Conservation (phyloP, 495 filamentous ascomycete species). For the Penicillium canescens region DNA sequence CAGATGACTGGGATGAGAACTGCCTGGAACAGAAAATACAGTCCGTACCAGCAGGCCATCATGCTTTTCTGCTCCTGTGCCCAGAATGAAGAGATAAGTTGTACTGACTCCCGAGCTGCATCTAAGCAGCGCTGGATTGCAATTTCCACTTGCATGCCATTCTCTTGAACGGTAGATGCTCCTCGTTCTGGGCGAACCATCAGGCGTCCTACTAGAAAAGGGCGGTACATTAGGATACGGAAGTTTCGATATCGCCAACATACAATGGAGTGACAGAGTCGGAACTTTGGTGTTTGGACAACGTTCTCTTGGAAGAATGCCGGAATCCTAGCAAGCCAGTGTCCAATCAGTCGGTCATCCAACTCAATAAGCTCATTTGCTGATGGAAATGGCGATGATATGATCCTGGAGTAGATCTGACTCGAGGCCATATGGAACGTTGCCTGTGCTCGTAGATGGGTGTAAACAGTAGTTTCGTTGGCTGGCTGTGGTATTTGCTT, state of each 20-base stretch:
- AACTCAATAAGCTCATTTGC: constrained; percentile 14
- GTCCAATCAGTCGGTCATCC: constrained; percentile 18
- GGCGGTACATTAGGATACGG: constrained; percentile 21
- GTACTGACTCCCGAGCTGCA: constrained; percentile 14
- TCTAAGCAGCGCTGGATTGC: constrained; percentile 17
- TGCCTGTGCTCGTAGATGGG: constrained; percentile 16
- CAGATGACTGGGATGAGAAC: constrained; percentile 22
- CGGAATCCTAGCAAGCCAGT: constrained; percentile 10
- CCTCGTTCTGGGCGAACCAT: constrained; percentile 6
- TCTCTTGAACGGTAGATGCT: background rate
- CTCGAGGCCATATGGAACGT: constrained; percentile 16
- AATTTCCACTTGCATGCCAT: background rate
- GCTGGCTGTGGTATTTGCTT: constrained; percentile 1
- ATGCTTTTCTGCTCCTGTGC: constrained; percentile 7
- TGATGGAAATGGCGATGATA: constrained; percentile 17
- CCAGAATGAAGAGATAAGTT: constrained; percentile 18
- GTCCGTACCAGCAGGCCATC: constrained; percentile 24
- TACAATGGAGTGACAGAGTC: constrained; percentile 18
- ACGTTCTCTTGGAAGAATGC: constrained; percentile 13
- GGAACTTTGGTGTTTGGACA: constrained; percentile 9
- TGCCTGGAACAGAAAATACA: constrained; percentile 23
- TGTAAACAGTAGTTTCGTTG: constrained; percentile 19
- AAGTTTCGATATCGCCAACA: constrained; percentile 24
- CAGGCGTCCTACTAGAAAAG: constrained; percentile 13
- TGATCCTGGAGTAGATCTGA: constrained; percentile 20